Base-by-base conservation (phyloP, 75 land plant species). In the Selaginella tamariscina region DNA sequence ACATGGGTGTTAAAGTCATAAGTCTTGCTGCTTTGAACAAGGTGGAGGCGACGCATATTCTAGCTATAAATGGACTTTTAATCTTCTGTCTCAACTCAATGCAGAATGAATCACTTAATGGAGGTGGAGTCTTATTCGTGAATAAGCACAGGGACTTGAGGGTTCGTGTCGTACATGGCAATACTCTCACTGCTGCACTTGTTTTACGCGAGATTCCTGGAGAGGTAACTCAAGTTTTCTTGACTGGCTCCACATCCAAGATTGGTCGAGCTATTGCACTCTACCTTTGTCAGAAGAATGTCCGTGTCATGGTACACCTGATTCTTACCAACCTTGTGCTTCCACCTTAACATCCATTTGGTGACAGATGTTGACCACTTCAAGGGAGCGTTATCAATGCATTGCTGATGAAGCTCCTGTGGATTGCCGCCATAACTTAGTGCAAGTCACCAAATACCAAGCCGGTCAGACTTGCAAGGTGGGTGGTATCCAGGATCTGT, bases 1-100 rank as follows among this genome's bases (percentile, higher is more conserved):
- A 65, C 31, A 26, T 81, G 31, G 98, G 98, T 5, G 83, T 93
- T 28, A 89, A 93, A 68, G 98, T 93, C 65, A 64, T 93, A 54
- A 89, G 98, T 77, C 85, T 93, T 33, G 98, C 98, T 56, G 98
- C 98, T 65, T 72, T 93, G 31, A 93, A 93, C 78, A 93, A 93
- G 95, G 98, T 89, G 0, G 29, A 5, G 22, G 31, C 26, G 21
- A 24, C 22, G n/a, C 26, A 23, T 20, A n/a, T 15, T 0, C 15
- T 5, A 39, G 15, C 15, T 15, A 5, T 15, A 5, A 5, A 15
- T 15, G 49, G 11, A 5, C 49, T 39, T 39, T 5, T 39, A 5
- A 5, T 39, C 49, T 39, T 5, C 49, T 39, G 5, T 15, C 49
- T 15, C 11, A 5, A 15, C 49, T 39, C 15, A 5, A 5, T 31